Percentiles rank a stretch among this genome's conserved stretches.
phyloP scores from a whole-genome alignment of 1,284 basidiomycete genomes.

The Tylopilus orsonianus region DNA sequence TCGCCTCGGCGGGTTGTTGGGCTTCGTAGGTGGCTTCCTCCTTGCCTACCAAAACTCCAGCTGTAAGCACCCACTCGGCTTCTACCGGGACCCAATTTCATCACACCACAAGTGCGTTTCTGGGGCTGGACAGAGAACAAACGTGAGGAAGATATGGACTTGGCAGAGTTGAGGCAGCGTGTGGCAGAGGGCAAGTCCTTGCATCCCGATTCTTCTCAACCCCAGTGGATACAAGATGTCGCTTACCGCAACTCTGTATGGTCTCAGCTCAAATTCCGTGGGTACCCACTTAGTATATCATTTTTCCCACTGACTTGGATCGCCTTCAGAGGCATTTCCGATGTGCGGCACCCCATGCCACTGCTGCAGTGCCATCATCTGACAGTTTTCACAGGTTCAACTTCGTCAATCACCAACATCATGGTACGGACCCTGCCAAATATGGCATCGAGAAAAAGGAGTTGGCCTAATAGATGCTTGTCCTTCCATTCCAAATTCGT shows the following conservation, averaged over 20 bases:
- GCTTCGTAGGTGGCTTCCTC: conserved; percentile 88
- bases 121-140: conserved; percentile 97
- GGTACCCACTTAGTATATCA: conserved; percentile 37
- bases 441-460: conserved; percentile 52
- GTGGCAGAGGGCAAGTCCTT: conserved; percentile 77
- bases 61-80: conserved; percentile 50
- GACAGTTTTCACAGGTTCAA: conserved; percentile 69
- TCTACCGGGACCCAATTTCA: conserved; percentile 18
- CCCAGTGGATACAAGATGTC: conserved; percentile 85
- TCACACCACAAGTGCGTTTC: conserved; percentile 68
- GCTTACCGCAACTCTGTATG: conserved; percentile 92
- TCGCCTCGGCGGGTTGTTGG: conserved; percentile 46
- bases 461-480: conserved; percentile 19
- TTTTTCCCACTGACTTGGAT: conserved; percentile 4
- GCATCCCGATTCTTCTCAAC: conserved; percentile 82
- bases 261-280: conserved; percentile 89
- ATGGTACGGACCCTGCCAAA: conserved; percentile 84
- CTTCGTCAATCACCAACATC: conserved; percentile 85
- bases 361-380: neutral
- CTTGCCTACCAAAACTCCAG: conserved; percentile 91
- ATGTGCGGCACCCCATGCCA: conserved; percentile 44
- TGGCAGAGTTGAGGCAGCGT: conserved; percentile 72
- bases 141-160: conserved; percentile 74
- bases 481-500: conserved; percentile 9
- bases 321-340: conserved; percentile 58